Percentiles rank a stretch among this genome's conserved stretches.
phyloP scores from a whole-genome alignment of 2,329 filamentous ascomycete species.

The Trichoderma lentiforme region DNA sequence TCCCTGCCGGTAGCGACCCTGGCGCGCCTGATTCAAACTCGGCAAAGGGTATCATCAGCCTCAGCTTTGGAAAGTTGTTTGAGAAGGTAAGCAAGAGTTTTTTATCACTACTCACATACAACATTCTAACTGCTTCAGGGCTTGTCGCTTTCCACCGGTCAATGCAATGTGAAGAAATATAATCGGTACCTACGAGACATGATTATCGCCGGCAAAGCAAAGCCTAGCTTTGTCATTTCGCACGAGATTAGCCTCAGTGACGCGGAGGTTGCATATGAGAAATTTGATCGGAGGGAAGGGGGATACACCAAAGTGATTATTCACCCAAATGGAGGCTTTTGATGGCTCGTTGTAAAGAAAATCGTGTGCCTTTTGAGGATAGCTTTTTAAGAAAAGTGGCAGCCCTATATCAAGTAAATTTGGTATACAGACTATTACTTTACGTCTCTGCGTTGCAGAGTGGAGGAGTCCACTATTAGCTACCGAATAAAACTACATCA shows the following conservation, averaged over 20 bases:
- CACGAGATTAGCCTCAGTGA: not conserved
- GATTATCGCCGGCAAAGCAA: not conserved
- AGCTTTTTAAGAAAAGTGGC: not conserved
- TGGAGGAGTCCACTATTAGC: not conserved
- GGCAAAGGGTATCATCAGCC: not conserved
- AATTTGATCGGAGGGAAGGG: not conserved
- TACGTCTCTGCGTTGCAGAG: not conserved
- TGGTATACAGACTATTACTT: not conserved
- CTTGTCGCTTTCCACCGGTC: not conserved
- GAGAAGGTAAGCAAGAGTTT: not conserved
- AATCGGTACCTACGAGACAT: not conserved
- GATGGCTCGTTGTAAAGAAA: not conserved
- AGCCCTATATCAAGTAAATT: not conserved
- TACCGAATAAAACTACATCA: not conserved
- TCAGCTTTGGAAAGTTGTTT: not conserved
- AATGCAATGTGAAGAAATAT: not conserved
- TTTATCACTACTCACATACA: not conserved
- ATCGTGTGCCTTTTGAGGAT: not conserved
- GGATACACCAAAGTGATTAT: not conserved
- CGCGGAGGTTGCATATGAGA: not conserved
- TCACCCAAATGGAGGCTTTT: not conserved
- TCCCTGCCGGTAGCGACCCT: not conserved
- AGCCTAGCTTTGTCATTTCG: not conserved
- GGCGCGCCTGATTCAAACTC: not conserved
- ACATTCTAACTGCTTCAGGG: not conserved